phyloP scores from a whole-genome alignment of 805 yeast genomes.

The Candida lessepsii region DNA sequence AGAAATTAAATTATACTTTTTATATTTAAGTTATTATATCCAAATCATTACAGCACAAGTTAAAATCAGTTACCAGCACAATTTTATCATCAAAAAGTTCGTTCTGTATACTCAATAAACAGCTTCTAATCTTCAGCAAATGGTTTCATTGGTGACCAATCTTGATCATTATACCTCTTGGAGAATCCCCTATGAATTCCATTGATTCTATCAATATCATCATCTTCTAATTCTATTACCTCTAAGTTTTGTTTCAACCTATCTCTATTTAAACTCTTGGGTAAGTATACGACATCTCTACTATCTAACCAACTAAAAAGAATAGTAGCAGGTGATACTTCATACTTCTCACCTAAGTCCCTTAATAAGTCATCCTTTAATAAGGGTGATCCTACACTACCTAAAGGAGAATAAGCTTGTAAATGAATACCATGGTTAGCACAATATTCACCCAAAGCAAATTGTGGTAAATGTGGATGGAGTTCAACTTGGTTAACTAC shows the following conservation, averaged over 20 bases:
- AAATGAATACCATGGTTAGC: conserved; percentile 25
- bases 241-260: conserved; percentile 35
- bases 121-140: conserved; percentile 12
- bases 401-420: conserved; percentile 81
- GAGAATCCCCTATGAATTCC: conserved; percentile 25
- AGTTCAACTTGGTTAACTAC: conserved; percentile 74
- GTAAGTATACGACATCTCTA: conserved; percentile 52
- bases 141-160: conserved; percentile 25
- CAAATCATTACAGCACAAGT: background rate
- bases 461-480: conserved; percentile 44
- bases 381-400: conserved; percentile 55
- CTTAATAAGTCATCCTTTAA: conserved; percentile 43
- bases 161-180: conserved; percentile 36
- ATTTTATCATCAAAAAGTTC: too few relatives aligned
- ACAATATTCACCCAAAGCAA: conserved; percentile 60
- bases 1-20: too few relatives aligned
- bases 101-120: too few relatives aligned
- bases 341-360: conserved; percentile 44
- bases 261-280: conserved; percentile 32
- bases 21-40: too few relatives aligned
- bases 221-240: conserved; percentile 30
- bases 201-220: conserved; percentile 33
- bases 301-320: conserved; percentile 58
- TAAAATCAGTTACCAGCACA: too few relatives aligned
- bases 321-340: conserved; percentile 48